A percentile compares a stretch with the other conserved stretches of the same genome.
These are phyloP conservation scores for Stagonosporopsis cucurbitacearum DNA, from an alignment of 2,329 filamentous ascomycete species.

Conservation along the genomic window DNA sequence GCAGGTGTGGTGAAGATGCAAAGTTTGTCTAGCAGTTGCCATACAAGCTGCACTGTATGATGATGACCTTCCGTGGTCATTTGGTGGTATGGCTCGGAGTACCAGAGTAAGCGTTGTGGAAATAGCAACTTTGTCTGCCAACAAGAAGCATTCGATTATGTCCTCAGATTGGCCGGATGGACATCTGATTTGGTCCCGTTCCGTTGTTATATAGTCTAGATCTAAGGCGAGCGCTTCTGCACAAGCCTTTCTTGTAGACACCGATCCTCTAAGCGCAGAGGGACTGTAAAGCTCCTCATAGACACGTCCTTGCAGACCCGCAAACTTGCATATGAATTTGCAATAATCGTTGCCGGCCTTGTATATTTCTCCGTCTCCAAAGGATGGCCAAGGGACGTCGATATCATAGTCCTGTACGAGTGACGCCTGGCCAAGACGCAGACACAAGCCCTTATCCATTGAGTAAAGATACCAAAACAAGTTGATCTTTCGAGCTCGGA, in stretches of 20 bases:
- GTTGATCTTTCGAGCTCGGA: constrained; percentile 17
- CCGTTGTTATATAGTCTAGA: constrained; percentile 10
- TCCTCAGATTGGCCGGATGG: constrained; percentile 24
- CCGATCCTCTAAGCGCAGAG: constrained; percentile 20
- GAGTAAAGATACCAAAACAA: constrained; percentile 50
- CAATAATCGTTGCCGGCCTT: constrained; percentile 13
- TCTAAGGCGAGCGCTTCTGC: constrained; percentile 18
- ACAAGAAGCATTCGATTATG: constrained; percentile 40
- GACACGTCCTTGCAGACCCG: constrained; percentile 40
- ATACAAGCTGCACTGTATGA: constrained; percentile 37
- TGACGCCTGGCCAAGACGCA: constrained; percentile 47
- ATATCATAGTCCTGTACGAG: constrained; percentile 46
- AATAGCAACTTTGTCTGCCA: constrained; percentile 44
- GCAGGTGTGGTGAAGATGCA: constrained; percentile 43
- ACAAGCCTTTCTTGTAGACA: constrained; percentile 3
- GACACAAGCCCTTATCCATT: constrained; percentile 48
- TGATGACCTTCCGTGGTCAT: constrained; percentile 19
- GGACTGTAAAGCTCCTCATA: constrained; percentile 48
- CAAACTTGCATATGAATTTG: background rate
- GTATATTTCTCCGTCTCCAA: constrained; percentile 19
- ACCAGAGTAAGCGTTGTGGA: constrained; percentile 47
- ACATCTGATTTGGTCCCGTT: constrained; percentile 8
- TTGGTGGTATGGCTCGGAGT: constrained; percentile 39
- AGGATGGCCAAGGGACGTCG: constrained; percentile 20
- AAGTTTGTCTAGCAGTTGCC: constrained; percentile 40